Percentiles rank a stretch among this genome's conserved stretches.
phyloP scores from a whole-genome alignment of 177 flowering plant genomes.

The Vitis hybrid region DNA sequence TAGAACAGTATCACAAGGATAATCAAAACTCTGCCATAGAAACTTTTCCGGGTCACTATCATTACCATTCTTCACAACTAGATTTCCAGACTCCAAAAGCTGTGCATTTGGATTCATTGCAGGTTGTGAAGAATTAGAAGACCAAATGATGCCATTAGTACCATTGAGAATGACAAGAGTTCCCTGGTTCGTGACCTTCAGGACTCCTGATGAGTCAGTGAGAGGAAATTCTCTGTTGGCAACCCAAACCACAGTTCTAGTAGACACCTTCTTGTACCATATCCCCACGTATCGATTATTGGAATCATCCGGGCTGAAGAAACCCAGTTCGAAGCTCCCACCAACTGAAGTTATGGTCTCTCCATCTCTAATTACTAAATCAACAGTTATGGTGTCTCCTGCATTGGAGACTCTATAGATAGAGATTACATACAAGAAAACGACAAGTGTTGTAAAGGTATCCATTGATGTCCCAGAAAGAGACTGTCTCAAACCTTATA shows the following conservation, averaged over 20 bases:
- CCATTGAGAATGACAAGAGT: constrained; percentile 6
- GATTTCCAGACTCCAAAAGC: constrained; percentile 26
- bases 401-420: neutral
- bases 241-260: constrained; percentile 16
- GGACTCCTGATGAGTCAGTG: constrained; percentile 6
- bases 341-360: constrained; percentile 25
- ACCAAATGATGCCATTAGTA: constrained; percentile 12
- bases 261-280: constrained; percentile 20
- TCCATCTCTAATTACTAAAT: constrained; percentile 3
- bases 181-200: constrained; percentile 4
- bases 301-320: constrained; percentile 22
- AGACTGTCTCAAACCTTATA: too few species aligned
- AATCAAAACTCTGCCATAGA: constrained; percentile 35
- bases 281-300: constrained; percentile 24
- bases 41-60: neutral
- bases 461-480: too few species aligned
- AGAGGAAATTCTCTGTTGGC: constrained; percentile 18
- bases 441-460: too few species aligned
- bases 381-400: neutral
- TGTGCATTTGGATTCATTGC: constrained; percentile 5
- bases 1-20: constrained; percentile 19
- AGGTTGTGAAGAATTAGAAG: constrained; percentile 12
- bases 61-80: constrained; percentile 12
- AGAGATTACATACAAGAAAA: too few species aligned
- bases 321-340: constrained; percentile 28